Evolutionary conservation across 2,329 filamentous ascomycete genomes (phyloP), one percentile per base, ranked within the genome.

Genomic region (Coniochaeta ligniaria): DNA sequence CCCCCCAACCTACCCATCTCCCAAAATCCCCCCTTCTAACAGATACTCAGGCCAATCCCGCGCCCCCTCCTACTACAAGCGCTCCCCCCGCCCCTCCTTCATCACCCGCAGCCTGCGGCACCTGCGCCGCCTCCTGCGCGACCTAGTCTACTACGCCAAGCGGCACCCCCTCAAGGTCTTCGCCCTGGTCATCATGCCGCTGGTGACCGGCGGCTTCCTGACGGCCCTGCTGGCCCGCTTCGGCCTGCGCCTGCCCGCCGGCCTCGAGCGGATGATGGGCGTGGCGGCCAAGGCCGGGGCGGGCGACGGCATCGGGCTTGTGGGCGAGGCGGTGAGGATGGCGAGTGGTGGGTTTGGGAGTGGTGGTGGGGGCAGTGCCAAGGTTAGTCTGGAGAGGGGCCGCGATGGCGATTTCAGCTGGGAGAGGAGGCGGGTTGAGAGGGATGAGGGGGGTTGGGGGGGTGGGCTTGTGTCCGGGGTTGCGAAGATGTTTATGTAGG

Each of bases 131-230:
- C 84, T 96, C 63, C 77, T 96, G 61, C 89, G 89, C 69, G 88
- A 96, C 71, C 85, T 97, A 9, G 80, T 89, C 72, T 84, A 88
- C 72, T 96, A 94, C 76, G 89, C 91, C 68, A 89, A 91, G 71
- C 83, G 86, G 41, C 89, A 97, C 76, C 94, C 93, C 0, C 77
- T 92, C 71, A 96, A 96, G 76, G 90, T 96, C 56, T 90, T 97
- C 78, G 81, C 91, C 79, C 83, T 92, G 63, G 88, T 96, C 64
- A 83, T 97, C 68, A 86, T 97, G 83, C 94, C 94, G 11, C 81
- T 98, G 61, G 78, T 97, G 68, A 92, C 89, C 1, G 91, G 91
- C 58, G 94, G 94, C 35, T 89, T 91, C 31, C 76, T 97, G 66
- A 87, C 87, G 9, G 90, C 89, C 55, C 78, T 97, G 52, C 82